Percentiles rank a stretch among this genome's conserved stretches.
phyloP scores from a whole-genome alignment of 495 filamentous ascomycete species.

The Aspergillus ellipticus region DNA sequence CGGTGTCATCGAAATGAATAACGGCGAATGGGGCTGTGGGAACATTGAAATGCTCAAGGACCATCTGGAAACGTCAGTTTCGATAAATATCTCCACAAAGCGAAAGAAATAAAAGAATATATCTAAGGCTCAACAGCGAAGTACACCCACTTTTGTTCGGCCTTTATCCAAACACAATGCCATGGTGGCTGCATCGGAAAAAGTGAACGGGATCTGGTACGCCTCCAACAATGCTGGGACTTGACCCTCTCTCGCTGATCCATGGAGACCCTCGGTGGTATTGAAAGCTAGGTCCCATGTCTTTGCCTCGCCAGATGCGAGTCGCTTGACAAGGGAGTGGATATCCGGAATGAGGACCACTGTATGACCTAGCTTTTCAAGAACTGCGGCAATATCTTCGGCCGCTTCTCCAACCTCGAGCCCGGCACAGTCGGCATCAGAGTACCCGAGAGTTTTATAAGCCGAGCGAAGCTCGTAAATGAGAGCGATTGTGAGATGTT shows the following conservation, averaged over 20 bases:
- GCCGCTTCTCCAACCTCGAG: background rate
- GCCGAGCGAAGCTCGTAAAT: background rate
- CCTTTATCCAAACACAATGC: conserved; percentile 4
- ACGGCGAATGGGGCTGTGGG: conserved; percentile 6
- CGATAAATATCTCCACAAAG: background rate
- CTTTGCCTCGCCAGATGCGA: background rate
- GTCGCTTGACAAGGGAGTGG: background rate
- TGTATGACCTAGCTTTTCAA: background rate
- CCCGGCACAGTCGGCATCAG: background rate
- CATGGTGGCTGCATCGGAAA: conserved; percentile 5
- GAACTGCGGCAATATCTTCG: background rate
- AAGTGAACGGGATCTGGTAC: background rate
- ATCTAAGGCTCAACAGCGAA: background rate
- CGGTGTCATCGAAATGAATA: background rate
- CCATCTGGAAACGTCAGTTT: background rate
- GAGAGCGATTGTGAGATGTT: background rate
- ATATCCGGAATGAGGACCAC: background rate
- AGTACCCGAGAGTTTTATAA: background rate
- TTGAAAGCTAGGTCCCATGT: conserved; percentile 4
- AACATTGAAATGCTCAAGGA: conserved; percentile 7
- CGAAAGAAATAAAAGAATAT: conserved; percentile 39
- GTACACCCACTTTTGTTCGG: background rate
- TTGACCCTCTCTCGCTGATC: conserved; percentile 1
- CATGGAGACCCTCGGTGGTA: background rate
- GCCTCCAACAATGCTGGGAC: conserved; percentile 1